Evolutionary conservation across 2,329 filamentous ascomycete genomes (phyloP).

Genomic region (Diaporthe citri): DNA sequence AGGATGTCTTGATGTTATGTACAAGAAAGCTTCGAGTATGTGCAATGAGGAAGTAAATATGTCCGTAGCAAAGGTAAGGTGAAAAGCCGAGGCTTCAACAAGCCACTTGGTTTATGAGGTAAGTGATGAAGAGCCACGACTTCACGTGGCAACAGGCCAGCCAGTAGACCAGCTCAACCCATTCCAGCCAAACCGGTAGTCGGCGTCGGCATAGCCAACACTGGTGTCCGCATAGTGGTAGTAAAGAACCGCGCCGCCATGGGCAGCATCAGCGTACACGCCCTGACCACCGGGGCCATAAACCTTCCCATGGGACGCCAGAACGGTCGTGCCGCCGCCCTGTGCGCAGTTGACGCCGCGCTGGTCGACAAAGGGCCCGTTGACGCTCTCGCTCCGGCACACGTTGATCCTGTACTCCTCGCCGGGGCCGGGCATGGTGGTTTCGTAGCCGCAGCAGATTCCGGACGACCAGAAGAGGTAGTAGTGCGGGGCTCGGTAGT

Average conservation of each 20-base stretch:
- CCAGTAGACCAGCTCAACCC: constrained; percentile 55
- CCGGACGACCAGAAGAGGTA: constrained; percentile 75
- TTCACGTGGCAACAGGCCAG: constrained; percentile 52
- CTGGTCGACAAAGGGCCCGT: constrained; percentile 69
- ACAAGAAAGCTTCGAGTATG: not conserved
- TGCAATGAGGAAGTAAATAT: not conserved
- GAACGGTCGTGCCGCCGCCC: constrained; percentile 69
- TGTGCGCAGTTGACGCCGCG: constrained; percentile 64
- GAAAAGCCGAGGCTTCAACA: no score
- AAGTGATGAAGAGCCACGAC: not conserved
- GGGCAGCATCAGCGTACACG: constrained; percentile 61
- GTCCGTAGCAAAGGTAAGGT: not conserved
- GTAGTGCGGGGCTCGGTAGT: constrained; percentile 67
- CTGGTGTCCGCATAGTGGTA: constrained; percentile 72
- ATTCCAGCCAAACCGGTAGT: constrained; percentile 62
- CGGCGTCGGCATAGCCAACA: constrained; percentile 62
- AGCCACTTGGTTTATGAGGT: not conserved
- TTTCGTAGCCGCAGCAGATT: constrained; percentile 72
- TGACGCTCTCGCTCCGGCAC: constrained; percentile 67
- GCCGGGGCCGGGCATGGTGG: constrained; percentile 62
- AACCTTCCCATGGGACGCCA: constrained; percentile 67
- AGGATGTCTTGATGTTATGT: not conserved
- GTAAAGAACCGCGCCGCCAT: constrained; percentile 67
- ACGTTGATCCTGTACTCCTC: constrained; percentile 76
- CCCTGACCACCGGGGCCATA: constrained; percentile 75